Conservation (phyloP, 345 rosid genomes). For the Citrus australasica region DNA sequence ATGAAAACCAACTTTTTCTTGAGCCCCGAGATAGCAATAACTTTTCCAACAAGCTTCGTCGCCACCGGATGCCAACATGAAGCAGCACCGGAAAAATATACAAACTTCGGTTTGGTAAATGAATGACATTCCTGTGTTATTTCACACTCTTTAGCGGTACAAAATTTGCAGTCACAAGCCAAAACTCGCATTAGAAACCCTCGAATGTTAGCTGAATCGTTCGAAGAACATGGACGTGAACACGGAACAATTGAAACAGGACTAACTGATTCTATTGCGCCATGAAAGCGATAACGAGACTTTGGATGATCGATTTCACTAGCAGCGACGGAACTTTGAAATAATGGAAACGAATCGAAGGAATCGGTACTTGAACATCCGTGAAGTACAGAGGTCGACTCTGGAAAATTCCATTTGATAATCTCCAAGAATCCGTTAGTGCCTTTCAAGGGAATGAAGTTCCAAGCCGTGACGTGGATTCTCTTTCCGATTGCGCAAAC, state of each 20-base stretch:
- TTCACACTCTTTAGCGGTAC: constrained; percentile 22
- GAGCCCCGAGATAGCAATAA: constrained; percentile 48
- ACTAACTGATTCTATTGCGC: constrained; percentile 56
- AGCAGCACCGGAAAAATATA: constrained; percentile 65
- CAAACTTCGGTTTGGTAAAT: constrained; percentile 39
- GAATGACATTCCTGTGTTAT: constrained; percentile 20
- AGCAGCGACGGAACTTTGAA: constrained; percentile 11
- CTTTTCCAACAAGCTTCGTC: constrained; percentile 53
- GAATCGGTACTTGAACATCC: constrained; percentile 22
- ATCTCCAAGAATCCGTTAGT: constrained; percentile 74
- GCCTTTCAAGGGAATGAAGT: constrained; percentile 60
- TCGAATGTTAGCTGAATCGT: constrained; percentile 33
- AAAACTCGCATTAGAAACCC: constrained; percentile 60
- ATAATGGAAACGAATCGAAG: constrained; percentile 39
- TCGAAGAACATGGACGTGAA: constrained; percentile 18
- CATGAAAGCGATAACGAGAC: constrained; percentile 42
- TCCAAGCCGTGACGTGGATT: constrained; percentile 63
- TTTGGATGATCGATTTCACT: constrained; percentile 23
- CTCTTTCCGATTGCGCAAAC: constrained; percentile 34
- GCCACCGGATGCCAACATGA: constrained; percentile 73
- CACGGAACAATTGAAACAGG: constrained; percentile 74
- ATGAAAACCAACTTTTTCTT: constrained; percentile 60
- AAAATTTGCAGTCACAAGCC: constrained; percentile 56
- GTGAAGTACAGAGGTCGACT: constrained; percentile 14
- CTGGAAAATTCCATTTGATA: constrained; percentile 53